Evolutionary conservation across 768 basidiomycete genomes (phyloP).

Genomic region (Lentinula sp.): DNA sequence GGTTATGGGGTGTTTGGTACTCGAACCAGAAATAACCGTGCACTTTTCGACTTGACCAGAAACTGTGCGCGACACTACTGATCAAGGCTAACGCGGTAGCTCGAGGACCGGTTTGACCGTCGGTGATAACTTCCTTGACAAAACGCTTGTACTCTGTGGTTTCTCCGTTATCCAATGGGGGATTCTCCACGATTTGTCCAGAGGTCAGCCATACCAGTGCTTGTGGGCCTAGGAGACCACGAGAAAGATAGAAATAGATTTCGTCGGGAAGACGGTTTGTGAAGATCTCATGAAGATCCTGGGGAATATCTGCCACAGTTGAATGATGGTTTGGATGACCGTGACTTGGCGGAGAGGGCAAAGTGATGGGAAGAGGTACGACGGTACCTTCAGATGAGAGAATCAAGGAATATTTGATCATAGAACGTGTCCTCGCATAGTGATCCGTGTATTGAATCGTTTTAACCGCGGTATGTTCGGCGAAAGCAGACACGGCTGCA

Average conservation of each 20-base stretch:
- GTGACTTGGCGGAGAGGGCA: slow-evolving; percentile 39
- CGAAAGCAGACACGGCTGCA: slow-evolving; percentile 67
- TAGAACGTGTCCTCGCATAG: slow-evolving; percentile 83
- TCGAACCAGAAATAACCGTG: slow-evolving; percentile 75
- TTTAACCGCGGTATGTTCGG: slow-evolving; percentile 82
- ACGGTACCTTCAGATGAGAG: slow-evolving; percentile 83
- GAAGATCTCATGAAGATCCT: slow-evolving; percentile 91
- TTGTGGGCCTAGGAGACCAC: slow-evolving; percentile 84
- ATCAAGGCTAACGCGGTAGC: slow-evolving; percentile 88
- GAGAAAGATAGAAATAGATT: slow-evolving; percentile 92
- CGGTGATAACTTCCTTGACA: slow-evolving; percentile 93
- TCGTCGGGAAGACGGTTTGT: slow-evolving; percentile 93
- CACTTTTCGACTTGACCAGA: slow-evolving; percentile 79
- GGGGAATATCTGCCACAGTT: slow-evolving; percentile 83
- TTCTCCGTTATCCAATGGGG: slow-evolving; percentile 92
- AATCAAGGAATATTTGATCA: slow-evolving; percentile 89
- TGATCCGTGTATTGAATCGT: slow-evolving; percentile 73
- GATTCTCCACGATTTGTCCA: slow-evolving; percentile 78
- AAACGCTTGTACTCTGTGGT: slow-evolving; percentile 92
- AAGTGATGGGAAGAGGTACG: slow-evolving; percentile 71
- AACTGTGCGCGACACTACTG: slow-evolving; percentile 69
- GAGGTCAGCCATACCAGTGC: slow-evolving; percentile 92
- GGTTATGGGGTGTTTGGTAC: slow-evolving; percentile 37
- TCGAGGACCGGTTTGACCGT: slow-evolving; percentile 89
- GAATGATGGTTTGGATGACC: slow-evolving; percentile 57